Percentiles rank a stretch among this genome's conserved stretches.
Evolutionary conservation across 2,329 filamentous ascomycete species (phyloP).

Genomic region (Aureobasidium sp.): DNA sequence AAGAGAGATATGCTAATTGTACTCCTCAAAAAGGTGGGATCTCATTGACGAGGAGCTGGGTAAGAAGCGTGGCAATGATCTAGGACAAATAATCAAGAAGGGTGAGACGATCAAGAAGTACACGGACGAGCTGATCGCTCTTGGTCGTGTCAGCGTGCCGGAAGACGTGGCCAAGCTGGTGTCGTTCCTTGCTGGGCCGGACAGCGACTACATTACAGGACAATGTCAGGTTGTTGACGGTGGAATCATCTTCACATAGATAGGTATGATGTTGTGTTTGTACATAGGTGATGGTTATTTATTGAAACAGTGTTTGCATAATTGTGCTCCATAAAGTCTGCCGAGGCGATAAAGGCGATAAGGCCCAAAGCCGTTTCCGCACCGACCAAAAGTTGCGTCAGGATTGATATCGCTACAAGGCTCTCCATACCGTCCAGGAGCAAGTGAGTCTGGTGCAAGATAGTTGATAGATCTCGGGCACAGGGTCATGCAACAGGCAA

Average conservation of each 20-base stretch:
- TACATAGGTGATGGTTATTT: neutral
- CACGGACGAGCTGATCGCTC: constrained; percentile 46
- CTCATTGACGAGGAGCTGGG: constrained; percentile 56
- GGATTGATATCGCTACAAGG: neutral
- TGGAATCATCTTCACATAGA: constrained; percentile 27
- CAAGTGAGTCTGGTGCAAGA: neutral
- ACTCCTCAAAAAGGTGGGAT: constrained; percentile 39
- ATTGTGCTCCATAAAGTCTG: neutral
- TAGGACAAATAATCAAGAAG: constrained; percentile 39
- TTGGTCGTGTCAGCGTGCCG: constrained; percentile 52
- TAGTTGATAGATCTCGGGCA: too few species aligned
- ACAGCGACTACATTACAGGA: constrained; percentile 59
- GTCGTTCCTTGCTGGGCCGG: constrained; percentile 52
- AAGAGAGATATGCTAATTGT: too few species aligned
- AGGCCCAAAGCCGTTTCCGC: neutral
- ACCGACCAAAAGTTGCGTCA: constrained; percentile 3
- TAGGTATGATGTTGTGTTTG: neutral
- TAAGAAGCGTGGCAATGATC: constrained; percentile 43
- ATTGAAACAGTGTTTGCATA: neutral
- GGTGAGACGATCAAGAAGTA: constrained; percentile 47
- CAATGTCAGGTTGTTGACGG: constrained; percentile 53
- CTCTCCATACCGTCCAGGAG: neutral
- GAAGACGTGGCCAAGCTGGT: constrained; percentile 59
- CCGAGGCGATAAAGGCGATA: neutral
- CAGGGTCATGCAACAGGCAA: neutral